Evolutionary conservation across 345 rosid species (phyloP), one percentile per base, ranked within the genome.

Genomic region (Trapa incisa): DNA sequence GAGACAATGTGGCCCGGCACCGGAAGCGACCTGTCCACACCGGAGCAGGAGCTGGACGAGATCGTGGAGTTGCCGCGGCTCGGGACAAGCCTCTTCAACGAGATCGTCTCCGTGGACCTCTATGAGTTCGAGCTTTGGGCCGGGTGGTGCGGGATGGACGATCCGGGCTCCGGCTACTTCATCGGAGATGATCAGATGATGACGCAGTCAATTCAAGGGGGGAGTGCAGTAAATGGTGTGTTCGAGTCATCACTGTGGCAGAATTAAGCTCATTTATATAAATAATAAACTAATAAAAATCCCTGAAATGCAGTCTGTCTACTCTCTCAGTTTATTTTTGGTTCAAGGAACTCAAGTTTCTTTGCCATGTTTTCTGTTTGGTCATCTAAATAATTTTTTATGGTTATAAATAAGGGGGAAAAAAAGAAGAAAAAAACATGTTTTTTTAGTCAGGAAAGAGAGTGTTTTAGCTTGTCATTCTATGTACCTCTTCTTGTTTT

Each of bases 31-130:
- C 36, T 37, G 17, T 61, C 72, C 22, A 38, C 72, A 12, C 85
- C 86, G 29, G 96, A 87, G 48, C 91, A 58, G 48, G 81, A 89
- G 68, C 83, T 92, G 52, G 80, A 86, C n/a, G 86, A 89, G 83
- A 87, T 92, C 73, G 95, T 92, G 17, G 73, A 92, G 90, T 67
- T 92, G 48, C 96, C 98, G 67, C 86, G 81, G 60, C 70, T 92
- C 12, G 92, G 81, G 10, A 62, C 87, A 81, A 78, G 78, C 75
- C 76, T 78, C 68, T 80, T 82, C 77, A 81, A 68, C 75, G 91
- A 91, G 72, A 85, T 86, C 17, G 81, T 84, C 52, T 83, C 77
- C 58, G 80, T 74, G 47, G 98, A 92, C 81, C 65, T 85, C 22
- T 50, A 14, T 5, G 56, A 50, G 65, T 72, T 41, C 50, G 79